Conservation (phyloP, 179 eudicot genomes). For the Silene noctiflora region DNA sequence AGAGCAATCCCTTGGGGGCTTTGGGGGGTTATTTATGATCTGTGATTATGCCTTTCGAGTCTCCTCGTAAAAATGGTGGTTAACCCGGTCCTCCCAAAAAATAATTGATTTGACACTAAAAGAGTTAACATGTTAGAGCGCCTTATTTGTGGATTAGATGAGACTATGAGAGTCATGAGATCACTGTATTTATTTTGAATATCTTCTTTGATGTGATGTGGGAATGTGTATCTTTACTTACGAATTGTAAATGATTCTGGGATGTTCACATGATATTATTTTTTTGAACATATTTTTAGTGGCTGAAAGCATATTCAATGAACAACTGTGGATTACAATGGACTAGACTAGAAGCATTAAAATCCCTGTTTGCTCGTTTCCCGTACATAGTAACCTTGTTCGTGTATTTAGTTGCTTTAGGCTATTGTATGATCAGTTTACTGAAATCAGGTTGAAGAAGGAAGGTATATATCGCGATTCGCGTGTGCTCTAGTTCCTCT, state of each 20-base stretch:
- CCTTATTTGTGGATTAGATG: not conserved
- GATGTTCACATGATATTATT: not conserved
- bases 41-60: no score
- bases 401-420: not conserved
- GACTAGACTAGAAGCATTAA: slow-evolving; percentile 7
- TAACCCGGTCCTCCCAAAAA: no score
- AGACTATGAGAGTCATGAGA: not conserved
- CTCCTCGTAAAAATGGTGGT: not conserved
- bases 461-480: not conserved
- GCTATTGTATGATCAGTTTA: slow-evolving; percentile 5
- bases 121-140: not conserved
- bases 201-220: not conserved
- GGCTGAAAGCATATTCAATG: not conserved
- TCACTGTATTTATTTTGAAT: not conserved
- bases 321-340: not conserved
- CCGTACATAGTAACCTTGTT: not conserved
- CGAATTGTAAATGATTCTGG: not conserved
- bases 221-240: slow-evolving; percentile 1
- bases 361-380: not conserved
- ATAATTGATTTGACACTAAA: not conserved
- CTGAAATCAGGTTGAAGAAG: not conserved
- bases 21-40: no score
- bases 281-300: no score
- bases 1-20: no score
- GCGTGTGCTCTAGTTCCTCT: not conserved